Evolutionary conservation across 345 rosid genomes (phyloP).

Genomic region (Odontarrhena argentea): DNA sequence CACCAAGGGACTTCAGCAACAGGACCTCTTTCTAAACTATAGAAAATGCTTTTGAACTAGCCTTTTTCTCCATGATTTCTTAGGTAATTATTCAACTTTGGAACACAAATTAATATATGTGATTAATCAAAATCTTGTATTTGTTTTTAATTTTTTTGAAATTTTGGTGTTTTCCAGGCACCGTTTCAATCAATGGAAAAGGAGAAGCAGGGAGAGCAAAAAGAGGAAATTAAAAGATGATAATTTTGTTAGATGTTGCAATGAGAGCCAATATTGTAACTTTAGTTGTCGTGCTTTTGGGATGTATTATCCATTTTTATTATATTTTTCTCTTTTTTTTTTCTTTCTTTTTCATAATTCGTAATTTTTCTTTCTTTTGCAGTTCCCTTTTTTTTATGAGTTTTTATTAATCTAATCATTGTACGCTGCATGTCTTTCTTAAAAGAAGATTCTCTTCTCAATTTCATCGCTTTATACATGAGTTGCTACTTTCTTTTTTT

Average conservation of each 20-base stretch:
- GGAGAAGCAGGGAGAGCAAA: constrained; percentile 22
- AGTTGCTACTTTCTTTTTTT: constrained; percentile 38
- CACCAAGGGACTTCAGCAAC: constrained; percentile 67
- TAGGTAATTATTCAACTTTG: constrained; percentile 33
- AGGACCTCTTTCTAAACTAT: constrained; percentile 42
- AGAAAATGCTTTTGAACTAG: constrained; percentile 27
- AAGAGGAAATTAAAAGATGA: constrained; percentile 29
- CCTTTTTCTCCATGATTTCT: constrained; percentile 30
- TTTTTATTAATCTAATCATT: constrained; percentile 47
- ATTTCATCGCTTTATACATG: constrained; percentile 44
- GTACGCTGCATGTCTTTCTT: constrained; percentile 71
- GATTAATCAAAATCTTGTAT: background rate
- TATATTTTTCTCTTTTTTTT: constrained; percentile 6
- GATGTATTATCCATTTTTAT: constrained; percentile 45
- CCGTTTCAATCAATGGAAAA: constrained; percentile 36
- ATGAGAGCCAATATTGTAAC: constrained; percentile 42
- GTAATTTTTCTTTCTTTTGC: constrained; percentile 28
- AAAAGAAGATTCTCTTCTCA: constrained; percentile 63
- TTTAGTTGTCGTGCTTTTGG: constrained; percentile 44
- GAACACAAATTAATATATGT: background rate
- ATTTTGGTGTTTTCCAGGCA: constrained; percentile 26
- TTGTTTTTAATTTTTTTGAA: background rate
- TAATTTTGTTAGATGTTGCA: constrained; percentile 45
- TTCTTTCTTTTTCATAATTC: constrained; percentile 25
- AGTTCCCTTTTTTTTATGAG: constrained; percentile 35